phyloP scores from a whole-genome alignment of 345 rosid species.

The Eucalyptus fibrosa region DNA sequence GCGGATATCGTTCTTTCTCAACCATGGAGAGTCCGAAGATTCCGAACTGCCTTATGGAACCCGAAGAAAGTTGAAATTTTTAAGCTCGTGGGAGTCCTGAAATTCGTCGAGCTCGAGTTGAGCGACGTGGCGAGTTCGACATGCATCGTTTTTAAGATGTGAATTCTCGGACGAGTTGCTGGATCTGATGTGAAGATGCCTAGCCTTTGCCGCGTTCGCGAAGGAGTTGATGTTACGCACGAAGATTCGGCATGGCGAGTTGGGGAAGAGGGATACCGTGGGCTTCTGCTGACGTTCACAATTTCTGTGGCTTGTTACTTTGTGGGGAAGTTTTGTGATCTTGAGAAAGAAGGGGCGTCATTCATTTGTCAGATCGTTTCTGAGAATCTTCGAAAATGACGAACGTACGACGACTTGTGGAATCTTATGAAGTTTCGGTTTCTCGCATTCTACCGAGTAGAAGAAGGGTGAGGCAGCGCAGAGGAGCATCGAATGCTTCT shows the following conservation, averaged over 20 bases:
- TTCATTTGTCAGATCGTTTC: not conserved
- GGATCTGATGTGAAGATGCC: not conserved
- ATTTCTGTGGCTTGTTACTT: not conserved
- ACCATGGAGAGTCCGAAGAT: not conserved
- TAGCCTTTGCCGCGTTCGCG: not conserved
- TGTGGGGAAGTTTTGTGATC: not conserved
- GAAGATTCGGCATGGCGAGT: not conserved
- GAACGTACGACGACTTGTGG: not conserved
- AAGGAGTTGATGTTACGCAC: not conserved
- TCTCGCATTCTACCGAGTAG: slow-evolving; percentile 13
- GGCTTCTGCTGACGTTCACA: not conserved
- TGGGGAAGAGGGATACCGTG: not conserved
- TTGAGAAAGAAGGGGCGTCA: not conserved
- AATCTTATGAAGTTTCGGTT: slow-evolving; percentile 3
- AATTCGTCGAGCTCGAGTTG: not conserved
- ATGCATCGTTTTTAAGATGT: not conserved
- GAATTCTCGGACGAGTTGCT: not conserved
- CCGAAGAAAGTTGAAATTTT: not conserved
- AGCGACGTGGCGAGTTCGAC: too few relatives aligned
- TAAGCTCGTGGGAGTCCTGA: not conserved
- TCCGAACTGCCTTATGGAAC: not conserved
- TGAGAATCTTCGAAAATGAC: not conserved
- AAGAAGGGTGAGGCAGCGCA: slow-evolving; percentile 48
- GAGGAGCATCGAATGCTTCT: slow-evolving; percentile 42
- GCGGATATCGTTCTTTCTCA: not conserved